Percentiles rank a stretch among this genome's conserved stretches.
Conservation (phyloP, 257 asterid genomes). For the Lycium barbarum region DNA sequence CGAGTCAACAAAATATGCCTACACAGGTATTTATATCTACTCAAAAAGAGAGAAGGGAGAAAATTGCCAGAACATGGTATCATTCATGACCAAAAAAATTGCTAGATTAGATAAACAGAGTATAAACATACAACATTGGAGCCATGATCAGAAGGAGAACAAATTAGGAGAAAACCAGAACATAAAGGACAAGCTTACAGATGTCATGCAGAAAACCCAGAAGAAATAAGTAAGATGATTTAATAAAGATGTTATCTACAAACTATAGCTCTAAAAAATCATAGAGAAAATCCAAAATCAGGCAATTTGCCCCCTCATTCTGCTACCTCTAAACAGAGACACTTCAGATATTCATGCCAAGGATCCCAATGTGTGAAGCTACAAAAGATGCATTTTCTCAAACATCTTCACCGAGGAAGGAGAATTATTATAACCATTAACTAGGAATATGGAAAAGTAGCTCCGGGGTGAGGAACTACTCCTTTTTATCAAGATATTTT, state of each 20-base stretch:
- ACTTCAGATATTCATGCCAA: slow-evolving; percentile 14
- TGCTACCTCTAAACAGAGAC: not conserved
- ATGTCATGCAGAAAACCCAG: not conserved
- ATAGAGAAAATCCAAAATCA: not conserved
- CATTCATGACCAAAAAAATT: no score
- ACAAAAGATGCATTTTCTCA: slow-evolving; percentile 21
- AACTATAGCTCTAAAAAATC: not conserved
- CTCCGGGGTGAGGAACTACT: slow-evolving; percentile 13
- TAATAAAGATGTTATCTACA: not conserved
- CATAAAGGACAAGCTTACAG: not conserved
- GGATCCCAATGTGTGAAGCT: not conserved
- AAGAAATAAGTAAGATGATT: not conserved
- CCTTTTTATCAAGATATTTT: not conserved
- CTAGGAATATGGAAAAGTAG: not conserved
- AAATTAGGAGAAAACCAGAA: not conserved
- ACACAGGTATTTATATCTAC: no score
- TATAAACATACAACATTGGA: not conserved
- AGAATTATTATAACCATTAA: not conserved
- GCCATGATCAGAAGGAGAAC: not conserved
- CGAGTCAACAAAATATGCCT: not conserved
- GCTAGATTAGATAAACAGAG: no score
- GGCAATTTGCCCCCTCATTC: slow-evolving; percentile 5
- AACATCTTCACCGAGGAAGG: not conserved
- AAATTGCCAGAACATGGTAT: no score
- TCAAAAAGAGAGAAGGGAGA: no score